A percentile compares a stretch with the other conserved stretches of the same genome.
These are phyloP conservation scores for Marasmius fiardii DNA, from an alignment of 1,284 basidiomycete species.

Conservation along the genomic window DNA sequence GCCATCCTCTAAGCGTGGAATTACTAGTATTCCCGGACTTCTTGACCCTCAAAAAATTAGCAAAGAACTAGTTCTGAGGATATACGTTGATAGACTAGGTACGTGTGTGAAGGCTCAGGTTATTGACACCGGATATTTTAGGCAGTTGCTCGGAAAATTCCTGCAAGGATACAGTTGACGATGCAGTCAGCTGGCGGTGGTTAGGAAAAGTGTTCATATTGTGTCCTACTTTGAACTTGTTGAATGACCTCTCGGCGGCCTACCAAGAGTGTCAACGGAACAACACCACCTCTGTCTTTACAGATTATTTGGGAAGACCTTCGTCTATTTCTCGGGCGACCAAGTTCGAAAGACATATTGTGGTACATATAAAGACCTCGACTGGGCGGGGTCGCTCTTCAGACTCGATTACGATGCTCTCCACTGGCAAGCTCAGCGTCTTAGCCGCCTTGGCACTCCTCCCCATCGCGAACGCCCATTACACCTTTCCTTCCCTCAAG, in stretches of 20 bases:
- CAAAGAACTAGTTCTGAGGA: no score
- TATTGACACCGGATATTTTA: not conserved
- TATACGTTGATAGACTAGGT: no score
- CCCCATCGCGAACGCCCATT: conserved; percentile 15
- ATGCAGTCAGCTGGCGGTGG: not conserved
- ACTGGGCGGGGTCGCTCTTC: not conserved
- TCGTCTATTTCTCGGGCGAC: conserved; percentile 16
- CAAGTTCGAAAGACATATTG: not conserved
- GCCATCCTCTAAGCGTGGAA: no score
- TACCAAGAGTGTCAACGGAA: not conserved
- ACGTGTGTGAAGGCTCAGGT: no score
- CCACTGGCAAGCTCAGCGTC: conserved; percentile 1
- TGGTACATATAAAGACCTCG: not conserved
- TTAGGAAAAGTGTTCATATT: no score
- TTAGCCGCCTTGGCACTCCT: conserved; percentile 13
- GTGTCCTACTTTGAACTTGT: not conserved
- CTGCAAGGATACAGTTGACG: not conserved
- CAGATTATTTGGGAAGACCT: conserved; percentile 4
- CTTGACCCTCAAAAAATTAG: no score
- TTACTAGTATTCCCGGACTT: no score
- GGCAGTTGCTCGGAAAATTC: not conserved
- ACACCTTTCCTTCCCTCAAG: not conserved
- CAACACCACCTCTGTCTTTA: no score
- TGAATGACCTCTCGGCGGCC: not conserved
- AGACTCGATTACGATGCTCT: conserved; percentile 7